Conservation (phyloP, 2,329 filamentous ascomycete species). For the Endothia cerciana region DNA sequence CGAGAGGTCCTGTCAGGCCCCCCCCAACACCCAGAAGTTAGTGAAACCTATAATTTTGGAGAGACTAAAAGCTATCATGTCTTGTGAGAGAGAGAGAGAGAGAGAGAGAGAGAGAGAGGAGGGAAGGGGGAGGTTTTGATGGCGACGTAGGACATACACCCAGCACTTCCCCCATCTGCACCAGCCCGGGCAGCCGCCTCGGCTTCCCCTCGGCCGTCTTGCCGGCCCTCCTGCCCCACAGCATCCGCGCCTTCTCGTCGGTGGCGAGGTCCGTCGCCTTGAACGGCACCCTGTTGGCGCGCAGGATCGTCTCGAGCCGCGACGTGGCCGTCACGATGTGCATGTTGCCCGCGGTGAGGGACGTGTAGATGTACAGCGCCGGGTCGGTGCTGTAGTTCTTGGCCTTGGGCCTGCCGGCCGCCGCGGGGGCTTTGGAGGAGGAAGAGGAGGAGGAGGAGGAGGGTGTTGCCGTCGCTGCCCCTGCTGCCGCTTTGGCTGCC, state of each 20-base stretch:
- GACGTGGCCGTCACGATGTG: conserved; percentile 97
- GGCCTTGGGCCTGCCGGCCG: conserved; percentile 32
- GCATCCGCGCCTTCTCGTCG: conserved; percentile 82
- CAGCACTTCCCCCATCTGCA: conserved; percentile 83
- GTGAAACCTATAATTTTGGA: too few species aligned
- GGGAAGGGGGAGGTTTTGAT: background rate
- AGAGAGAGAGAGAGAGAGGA: background rate
- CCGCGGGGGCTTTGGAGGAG: conserved; percentile 15
- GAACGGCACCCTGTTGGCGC: conserved; percentile 92
- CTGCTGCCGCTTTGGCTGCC: background rate
- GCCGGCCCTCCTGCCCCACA: conserved; percentile 83
- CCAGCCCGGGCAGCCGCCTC: conserved; percentile 84
- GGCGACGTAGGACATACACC: conserved; percentile 80
- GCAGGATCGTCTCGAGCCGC: conserved; percentile 92
- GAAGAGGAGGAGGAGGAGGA: conserved; percentile 9
- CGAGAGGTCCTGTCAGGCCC: conserved; percentile 86
- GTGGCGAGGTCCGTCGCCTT: conserved; percentile 89
- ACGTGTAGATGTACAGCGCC: conserved; percentile 92
- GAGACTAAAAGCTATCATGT: too few species aligned
- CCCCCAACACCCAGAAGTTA: too few species aligned
- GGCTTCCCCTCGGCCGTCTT: conserved; percentile 64
- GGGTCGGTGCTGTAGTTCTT: conserved; percentile 63
- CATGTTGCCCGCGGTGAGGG: conserved; percentile 90
- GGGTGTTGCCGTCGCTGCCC: conserved; percentile 5
- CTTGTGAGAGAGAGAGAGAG: conserved; percentile 10